Percentiles rank a stretch among this genome's conserved stretches.
phyloP scores from a whole-genome alignment of 1,284 basidiomycete genomes.

The Cystobasidium slooffiae region DNA sequence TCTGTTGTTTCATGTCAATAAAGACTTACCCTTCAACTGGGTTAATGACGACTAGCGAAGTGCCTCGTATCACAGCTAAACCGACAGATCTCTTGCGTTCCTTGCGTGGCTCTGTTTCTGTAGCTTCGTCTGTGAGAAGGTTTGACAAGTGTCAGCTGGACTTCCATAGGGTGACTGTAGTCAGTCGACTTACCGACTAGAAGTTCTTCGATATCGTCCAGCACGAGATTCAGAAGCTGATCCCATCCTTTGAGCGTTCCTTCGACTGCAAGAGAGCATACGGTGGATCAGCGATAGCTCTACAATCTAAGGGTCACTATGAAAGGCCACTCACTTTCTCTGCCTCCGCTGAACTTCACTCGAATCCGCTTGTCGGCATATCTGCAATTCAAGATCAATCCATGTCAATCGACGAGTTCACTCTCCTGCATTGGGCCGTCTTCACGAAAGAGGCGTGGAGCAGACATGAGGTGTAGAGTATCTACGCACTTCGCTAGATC shows the following conservation, averaged over 20 bases:
- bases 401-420: background rate
- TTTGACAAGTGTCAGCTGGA: background rate
- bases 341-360: constrained; percentile 94
- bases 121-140: constrained; percentile 48
- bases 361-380: constrained; percentile 76
- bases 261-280: constrained; percentile 66
- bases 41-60: constrained; percentile 87
- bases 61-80: constrained; percentile 84
- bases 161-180: background rate
- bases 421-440: background rate
- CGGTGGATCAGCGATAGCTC: constrained; percentile 5
- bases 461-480: background rate
- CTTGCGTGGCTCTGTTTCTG: constrained; percentile 45
- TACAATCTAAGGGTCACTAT: background rate
- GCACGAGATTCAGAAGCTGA: constrained; percentile 92
- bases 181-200: constrained; percentile 63
- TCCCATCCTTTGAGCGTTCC: constrained; percentile 95
- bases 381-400: constrained; percentile 12
- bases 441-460: background rate
- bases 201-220: constrained; percentile 83
- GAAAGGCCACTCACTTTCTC: constrained; percentile 71
- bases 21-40: constrained; percentile 81
- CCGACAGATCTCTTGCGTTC: constrained; percentile 70
- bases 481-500: constrained; percentile 87
- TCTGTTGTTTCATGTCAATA: background rate